Percentiles rank a stretch among this genome's conserved stretches.
phyloP scores from a whole-genome alignment of 768 basidiomycete species.

The Tulasnella sp. region DNA sequence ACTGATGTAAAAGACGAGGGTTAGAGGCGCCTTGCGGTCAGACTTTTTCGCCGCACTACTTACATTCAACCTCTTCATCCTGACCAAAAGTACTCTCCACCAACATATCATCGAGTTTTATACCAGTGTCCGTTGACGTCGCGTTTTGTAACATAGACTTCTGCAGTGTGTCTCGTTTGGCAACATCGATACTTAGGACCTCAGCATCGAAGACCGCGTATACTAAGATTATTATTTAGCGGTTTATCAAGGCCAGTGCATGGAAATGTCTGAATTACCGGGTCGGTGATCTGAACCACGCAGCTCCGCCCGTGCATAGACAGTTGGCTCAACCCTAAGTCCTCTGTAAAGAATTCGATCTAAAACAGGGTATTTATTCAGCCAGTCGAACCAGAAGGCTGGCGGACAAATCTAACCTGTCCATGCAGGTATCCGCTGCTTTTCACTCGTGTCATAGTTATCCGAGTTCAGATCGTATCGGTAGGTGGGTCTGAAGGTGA shows the following conservation, averaged over 20 bases:
- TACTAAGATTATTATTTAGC: conserved; percentile 35
- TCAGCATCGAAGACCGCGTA: conserved; percentile 72
- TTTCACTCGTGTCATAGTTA: conserved; percentile 89
- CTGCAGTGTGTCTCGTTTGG: conserved; percentile 59
- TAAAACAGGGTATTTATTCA: conserved; percentile 25
- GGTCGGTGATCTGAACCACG: conserved; percentile 93
- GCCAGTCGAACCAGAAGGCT: conserved; percentile 1
- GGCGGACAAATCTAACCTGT: conserved; percentile 50
- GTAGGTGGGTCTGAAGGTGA: conserved; percentile 92
- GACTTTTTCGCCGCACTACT: neutral
- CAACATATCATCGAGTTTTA: conserved; percentile 60
- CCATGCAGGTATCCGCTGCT: conserved; percentile 94
- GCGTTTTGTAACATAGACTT: conserved; percentile 56
- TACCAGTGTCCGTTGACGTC: conserved; percentile 46
- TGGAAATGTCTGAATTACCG: conserved; percentile 33
- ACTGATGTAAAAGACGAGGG: conserved; percentile 35
- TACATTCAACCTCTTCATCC: neutral
- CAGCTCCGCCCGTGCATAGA: conserved; percentile 78
- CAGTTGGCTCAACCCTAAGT: conserved; percentile 41
- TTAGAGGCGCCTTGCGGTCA: neutral
- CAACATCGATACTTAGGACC: conserved; percentile 66
- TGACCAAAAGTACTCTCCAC: conserved; percentile 35
- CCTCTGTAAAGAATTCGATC: conserved; percentile 92
- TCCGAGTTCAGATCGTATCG: conserved; percentile 78
- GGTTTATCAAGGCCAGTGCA: neutral